Conservation (phyloP, 164 flowering plant genomes). For the Annona cherimola region DNA sequence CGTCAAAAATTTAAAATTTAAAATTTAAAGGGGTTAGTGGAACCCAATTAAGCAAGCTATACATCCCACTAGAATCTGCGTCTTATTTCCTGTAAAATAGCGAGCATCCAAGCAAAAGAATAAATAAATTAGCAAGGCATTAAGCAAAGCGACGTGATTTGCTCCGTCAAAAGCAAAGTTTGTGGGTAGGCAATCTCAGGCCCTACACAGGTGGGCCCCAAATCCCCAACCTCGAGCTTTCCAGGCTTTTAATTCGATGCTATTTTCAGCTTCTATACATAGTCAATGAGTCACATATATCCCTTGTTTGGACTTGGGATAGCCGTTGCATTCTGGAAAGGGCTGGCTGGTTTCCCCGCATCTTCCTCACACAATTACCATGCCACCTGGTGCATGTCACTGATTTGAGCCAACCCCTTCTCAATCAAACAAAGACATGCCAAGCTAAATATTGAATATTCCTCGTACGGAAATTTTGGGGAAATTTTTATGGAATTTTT, state of each 20-base stretch:
- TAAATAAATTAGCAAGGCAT: background rate
- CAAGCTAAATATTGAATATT: background rate
- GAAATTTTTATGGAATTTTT: background rate
- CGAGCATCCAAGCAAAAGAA: background rate
- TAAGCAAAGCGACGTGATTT: background rate
- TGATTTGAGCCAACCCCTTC: background rate
- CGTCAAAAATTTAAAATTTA: too few species aligned
- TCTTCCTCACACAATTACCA: background rate
- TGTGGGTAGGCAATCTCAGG: background rate
- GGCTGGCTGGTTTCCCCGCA: background rate
- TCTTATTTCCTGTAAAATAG: too few species aligned
- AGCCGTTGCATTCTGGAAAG: background rate
- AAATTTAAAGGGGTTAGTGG: too few species aligned
- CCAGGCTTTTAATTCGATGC: background rate
- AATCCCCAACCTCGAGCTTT: background rate
- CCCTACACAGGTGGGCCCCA: background rate
- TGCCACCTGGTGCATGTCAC: background rate
- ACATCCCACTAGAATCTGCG: too few species aligned
- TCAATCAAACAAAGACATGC: constrained; percentile 1
- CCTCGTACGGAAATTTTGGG: too few species aligned
- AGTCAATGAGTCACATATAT: background rate
- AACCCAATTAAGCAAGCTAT: too few species aligned
- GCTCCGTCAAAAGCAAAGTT: background rate
- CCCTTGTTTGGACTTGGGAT: background rate
- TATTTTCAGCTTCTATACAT: background rate